Base-by-base conservation (phyloP, 1,284 basidiomycete species). In the Ganoderma lingzhi region DNA sequence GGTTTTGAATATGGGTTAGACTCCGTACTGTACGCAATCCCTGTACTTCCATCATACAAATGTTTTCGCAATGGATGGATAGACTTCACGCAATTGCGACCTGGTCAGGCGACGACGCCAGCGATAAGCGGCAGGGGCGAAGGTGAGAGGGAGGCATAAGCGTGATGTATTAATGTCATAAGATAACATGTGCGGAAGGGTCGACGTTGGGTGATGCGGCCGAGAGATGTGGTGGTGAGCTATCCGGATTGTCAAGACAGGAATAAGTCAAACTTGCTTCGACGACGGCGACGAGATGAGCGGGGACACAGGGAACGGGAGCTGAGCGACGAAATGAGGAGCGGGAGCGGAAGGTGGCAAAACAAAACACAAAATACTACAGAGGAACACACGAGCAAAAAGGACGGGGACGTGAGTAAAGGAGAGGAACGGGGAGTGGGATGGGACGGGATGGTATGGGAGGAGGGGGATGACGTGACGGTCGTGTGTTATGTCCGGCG, bases 211-310 rank as follows among this genome's bases (percentile, higher is more conserved):
- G 61, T 58, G 71, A 48, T 44, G 62, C 8, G 55, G 56, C 14
- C 17, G 62, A 45, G 65, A 44, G 45, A 70, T 70, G 69, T 74
- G 74, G 17, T 70, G 65, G 69, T 72, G 71, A 74, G 76, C 72
- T 75, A 78, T 77, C 78, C 75, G 73, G 74, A 71, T 74, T 74
- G 74, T 83, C 82, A 82, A 84, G 82, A 82, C 79, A 64, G 67
- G 66, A 78, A 81, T 78, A 78, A 77, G 78, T 80, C 80, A 79
- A 76, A 73, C 73, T 76, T 75, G 73, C 74, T 76, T 76, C 74
- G 76, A 80, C 76, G 48, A 28, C 74, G 75, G 79, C 76, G 48
- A 5, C 23, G 74, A 74, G 73, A 76, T 73, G 74, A 73, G 74
- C 72, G 73, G 58, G 30, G 70, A 70, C 70, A 64, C 65, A 71